These are phyloP conservation scores for Sanghuangporus baumii DNA, from an alignment of 1,284 basidiomycete genomes.

Conservation along the genomic window DNA sequence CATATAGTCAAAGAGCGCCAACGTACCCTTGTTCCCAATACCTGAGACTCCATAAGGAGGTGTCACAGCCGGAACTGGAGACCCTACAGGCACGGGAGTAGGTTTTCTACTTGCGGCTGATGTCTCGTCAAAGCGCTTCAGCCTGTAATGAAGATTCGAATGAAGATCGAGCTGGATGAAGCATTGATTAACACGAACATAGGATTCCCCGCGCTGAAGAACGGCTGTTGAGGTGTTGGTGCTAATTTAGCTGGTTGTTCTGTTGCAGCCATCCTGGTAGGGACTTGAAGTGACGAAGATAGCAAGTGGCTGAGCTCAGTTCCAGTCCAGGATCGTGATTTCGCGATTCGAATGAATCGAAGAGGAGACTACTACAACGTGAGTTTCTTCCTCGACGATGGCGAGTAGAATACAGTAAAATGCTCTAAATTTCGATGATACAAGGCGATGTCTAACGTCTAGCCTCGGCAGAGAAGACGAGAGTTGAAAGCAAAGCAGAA, in stretches of 20 bases:
- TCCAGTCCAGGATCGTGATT: neutral
- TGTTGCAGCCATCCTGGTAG: neutral
- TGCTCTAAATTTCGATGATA: neutral
- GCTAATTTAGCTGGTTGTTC: neutral
- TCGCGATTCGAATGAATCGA: neutral
- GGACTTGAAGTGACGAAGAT: neutral
- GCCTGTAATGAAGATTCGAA: constrained; percentile 36
- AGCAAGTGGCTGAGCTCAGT: too few relatives aligned
- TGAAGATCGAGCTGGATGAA: neutral
- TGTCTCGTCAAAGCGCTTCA: constrained; percentile 77
- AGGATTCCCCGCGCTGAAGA: constrained; percentile 35
- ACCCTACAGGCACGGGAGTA: constrained; percentile 33
- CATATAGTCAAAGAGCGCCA: constrained; percentile 1
- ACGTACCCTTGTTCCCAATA: constrained; percentile 72
- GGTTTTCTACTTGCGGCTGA: constrained; percentile 62
- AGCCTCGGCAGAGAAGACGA: neutral
- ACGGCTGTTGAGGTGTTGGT: constrained; percentile 8
- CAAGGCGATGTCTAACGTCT: neutral
- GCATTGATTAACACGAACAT: constrained; percentile 26
- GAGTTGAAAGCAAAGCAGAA: neutral
- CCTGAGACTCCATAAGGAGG: constrained; percentile 76
- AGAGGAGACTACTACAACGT: too few relatives aligned
- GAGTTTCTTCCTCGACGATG: too few relatives aligned
- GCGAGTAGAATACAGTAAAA: neutral
- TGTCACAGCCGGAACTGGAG: constrained; percentile 30